Percentiles rank a stretch among this genome's conserved stretches.
Evolutionary conservation across 1,139 yeast genomes (phyloP).

Genomic region (Spathaspora sp.): DNA sequence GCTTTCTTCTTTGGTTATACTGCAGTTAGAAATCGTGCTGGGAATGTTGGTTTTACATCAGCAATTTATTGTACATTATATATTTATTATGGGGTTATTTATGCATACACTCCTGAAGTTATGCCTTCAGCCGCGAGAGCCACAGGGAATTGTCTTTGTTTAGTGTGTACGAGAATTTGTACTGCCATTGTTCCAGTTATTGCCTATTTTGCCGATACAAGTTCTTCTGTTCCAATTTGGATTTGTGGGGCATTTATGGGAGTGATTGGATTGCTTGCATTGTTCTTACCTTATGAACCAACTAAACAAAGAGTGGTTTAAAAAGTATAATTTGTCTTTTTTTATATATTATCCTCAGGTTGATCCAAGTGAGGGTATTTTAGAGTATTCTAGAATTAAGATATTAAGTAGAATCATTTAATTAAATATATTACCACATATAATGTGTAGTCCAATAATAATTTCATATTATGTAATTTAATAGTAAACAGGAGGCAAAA

Average conservation of each 20-base stretch:
- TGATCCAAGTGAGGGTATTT: not conserved
- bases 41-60: conserved; percentile 30
- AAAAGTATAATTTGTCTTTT: not conserved
- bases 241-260: conserved; percentile 35
- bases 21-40: conserved; percentile 26
- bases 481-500: not conserved
- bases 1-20: conserved; percentile 37
- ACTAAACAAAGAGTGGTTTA: conserved; percentile 24
- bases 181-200: conserved; percentile 32
- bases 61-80: conserved; percentile 29
- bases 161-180: conserved; percentile 29
- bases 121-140: conserved; percentile 36
- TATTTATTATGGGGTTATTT: conserved; percentile 33
- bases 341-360: not conserved
- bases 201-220: conserved; percentile 28
- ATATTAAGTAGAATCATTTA: not conserved
- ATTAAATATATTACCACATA: not conserved
- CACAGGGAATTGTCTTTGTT: conserved; percentile 34
- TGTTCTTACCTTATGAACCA: conserved; percentile 36
- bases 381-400: not conserved
- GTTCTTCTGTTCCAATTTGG: conserved; percentile 33
- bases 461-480: not conserved
- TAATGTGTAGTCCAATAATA: not conserved
- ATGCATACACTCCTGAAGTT: conserved; percentile 36
- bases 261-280: conserved; percentile 28